phyloP scores from a whole-genome alignment of 2,329 filamentous ascomycete species.

The Pezicula carpinea region DNA sequence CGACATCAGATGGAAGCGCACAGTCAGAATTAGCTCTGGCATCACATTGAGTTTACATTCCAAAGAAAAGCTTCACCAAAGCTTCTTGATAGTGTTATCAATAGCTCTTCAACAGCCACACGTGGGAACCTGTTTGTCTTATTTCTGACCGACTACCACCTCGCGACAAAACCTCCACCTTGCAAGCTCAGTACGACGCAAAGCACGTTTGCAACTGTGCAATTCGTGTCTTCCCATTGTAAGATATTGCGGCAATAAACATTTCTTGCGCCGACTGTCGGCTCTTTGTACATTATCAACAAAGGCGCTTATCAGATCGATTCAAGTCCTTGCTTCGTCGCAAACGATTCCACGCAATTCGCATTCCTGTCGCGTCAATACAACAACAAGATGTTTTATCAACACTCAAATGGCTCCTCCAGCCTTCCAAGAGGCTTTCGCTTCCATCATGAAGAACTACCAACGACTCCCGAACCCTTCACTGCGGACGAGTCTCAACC shows the following conservation, averaged over 20 bases:
- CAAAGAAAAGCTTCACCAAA: too few species aligned
- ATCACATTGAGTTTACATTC: too few species aligned
- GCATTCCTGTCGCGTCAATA: slow-evolving; percentile 15
- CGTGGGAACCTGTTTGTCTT: too few species aligned
- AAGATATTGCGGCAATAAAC: background rate
- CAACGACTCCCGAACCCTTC: slow-evolving; percentile 25
- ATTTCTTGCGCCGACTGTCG: background rate
- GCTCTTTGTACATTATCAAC: background rate
- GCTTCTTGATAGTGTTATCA: too few species aligned
- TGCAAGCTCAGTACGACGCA: background rate
- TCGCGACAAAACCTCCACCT: background rate
- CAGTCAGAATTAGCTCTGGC: too few species aligned
- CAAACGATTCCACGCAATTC: slow-evolving; percentile 2
- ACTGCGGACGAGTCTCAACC: slow-evolving; percentile 13
- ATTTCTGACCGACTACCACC: too few species aligned
- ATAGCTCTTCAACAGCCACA: too few species aligned
- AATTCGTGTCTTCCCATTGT: background rate
- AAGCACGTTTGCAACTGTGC: background rate
- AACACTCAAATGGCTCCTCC: slow-evolving; percentile 23
- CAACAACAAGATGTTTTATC: slow-evolving; percentile 17
- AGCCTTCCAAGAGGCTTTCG: slow-evolving; percentile 28
- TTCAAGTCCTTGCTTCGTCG: slow-evolving; percentile 3
- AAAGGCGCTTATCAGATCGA: background rate
- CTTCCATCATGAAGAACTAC: slow-evolving; percentile 20
- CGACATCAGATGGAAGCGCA: too few species aligned